Conservation (phyloP, 805 yeast species). For the Candida broadrunensis region DNA sequence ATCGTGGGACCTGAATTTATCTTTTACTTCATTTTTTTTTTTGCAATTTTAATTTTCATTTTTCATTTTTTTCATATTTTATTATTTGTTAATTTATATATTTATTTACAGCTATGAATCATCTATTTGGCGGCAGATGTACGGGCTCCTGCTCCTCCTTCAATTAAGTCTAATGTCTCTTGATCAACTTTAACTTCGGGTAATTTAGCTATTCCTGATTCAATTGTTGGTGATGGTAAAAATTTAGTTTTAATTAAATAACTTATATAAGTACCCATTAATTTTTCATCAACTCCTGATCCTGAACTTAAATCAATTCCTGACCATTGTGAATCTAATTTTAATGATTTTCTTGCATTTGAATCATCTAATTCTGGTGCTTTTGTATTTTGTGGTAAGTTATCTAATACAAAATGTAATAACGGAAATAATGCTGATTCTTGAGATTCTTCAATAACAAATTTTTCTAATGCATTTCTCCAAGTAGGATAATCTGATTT, state of each 20-base stretch:
- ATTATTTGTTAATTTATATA: too few species aligned
- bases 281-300: slow-evolving; percentile 64
- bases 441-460: slow-evolving; percentile 67
- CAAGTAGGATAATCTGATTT: slow-evolving; percentile 71
- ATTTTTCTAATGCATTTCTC: slow-evolving; percentile 73
- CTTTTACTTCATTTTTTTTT: too few species aligned
- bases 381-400: slow-evolving; percentile 83
- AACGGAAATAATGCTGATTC: slow-evolving; percentile 91
- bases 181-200: slow-evolving; percentile 57
- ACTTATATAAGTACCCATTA: slow-evolving; percentile 73
- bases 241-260: slow-evolving; percentile 81
- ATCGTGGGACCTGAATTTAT: too few species aligned
- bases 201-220: slow-evolving; percentile 36
- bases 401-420: slow-evolving; percentile 89
- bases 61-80: too few species aligned
- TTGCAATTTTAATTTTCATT: too few species aligned
- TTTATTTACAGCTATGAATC: background rate
- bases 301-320: slow-evolving; percentile 70
- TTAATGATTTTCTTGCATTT: slow-evolving; percentile 72
- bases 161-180: slow-evolving; percentile 54
- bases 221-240: slow-evolving; percentile 56
- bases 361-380: slow-evolving; percentile 94
- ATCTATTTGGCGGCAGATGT: slow-evolving; percentile 52
- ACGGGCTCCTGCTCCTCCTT: slow-evolving; percentile 74
- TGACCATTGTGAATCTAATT: slow-evolving; percentile 57